Evolutionary conservation across 2,329 filamentous ascomycete species (phyloP).

Genomic region (Fusarium anguioides): DNA sequence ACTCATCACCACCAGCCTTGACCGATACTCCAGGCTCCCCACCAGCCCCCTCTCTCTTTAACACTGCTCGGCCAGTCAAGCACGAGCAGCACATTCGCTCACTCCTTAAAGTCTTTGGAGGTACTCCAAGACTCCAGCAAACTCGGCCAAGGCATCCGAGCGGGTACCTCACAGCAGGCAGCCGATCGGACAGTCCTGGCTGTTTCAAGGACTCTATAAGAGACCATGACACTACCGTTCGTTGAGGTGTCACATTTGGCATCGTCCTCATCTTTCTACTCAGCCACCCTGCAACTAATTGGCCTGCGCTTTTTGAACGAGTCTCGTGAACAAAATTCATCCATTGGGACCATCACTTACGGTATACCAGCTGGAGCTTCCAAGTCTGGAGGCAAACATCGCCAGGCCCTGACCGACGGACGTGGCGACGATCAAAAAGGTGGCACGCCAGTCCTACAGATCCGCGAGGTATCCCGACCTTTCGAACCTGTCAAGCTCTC

Average conservation of each 20-base stretch:
- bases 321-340: conserved; percentile 45
- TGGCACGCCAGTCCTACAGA: conserved; percentile 55
- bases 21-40: conserved; percentile 38
- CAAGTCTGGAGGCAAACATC: conserved; percentile 34
- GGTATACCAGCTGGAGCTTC: conserved; percentile 47
- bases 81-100: conserved; percentile 19
- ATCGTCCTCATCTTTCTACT: conserved; percentile 84
- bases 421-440: conserved; percentile 38
- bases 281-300: conserved; percentile 80
- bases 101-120: conserved; percentile 23
- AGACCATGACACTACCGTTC: conserved; percentile 58
- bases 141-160: conserved; percentile 36
- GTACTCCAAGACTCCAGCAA: conserved; percentile 25
- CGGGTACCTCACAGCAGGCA: conserved; percentile 40
- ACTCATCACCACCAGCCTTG: conserved; percentile 36
- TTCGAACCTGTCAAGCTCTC: conserved; percentile 55
- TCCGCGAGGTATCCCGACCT: conserved; percentile 56
- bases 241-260: conserved; percentile 80
- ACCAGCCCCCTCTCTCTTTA: conserved; percentile 24
- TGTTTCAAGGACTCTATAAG: conserved; percentile 33
- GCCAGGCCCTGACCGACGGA: too few species aligned
- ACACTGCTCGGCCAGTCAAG: conserved; percentile 37
- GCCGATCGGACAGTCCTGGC: conserved; percentile 34
- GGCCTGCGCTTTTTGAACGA: conserved; percentile 71
- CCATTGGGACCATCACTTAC: conserved; percentile 54